Conservation (phyloP, 2,329 filamentous ascomycete species). For the Graphilbum ipis-grandicollis region DNA sequence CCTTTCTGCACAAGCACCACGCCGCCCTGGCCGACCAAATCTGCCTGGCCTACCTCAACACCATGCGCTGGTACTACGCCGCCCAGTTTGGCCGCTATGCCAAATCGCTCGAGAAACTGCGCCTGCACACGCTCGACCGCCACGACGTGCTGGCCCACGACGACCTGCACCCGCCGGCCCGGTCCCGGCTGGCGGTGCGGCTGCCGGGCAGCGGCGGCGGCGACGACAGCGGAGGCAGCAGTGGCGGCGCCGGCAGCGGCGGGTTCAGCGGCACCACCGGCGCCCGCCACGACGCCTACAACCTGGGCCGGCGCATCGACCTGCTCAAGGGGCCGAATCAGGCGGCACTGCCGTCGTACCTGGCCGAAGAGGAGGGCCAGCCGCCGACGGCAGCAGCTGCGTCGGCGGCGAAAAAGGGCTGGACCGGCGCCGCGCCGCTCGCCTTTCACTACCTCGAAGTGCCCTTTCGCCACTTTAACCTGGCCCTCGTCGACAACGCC, state of each 20-base stretch:
- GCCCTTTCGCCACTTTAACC: slow-evolving; percentile 86
- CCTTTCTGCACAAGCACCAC: slow-evolving; percentile 71
- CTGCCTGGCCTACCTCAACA: slow-evolving; percentile 85
- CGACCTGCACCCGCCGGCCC: slow-evolving; percentile 24
- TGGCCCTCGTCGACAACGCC: slow-evolving; percentile 84
- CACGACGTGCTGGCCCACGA: slow-evolving; percentile 72
- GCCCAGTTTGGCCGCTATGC: slow-evolving; percentile 84
- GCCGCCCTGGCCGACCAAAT: slow-evolving; percentile 77
- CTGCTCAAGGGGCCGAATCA: slow-evolving; percentile 58
- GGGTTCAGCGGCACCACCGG: slow-evolving; percentile 16
- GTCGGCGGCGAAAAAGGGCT: slow-evolving; percentile 22
- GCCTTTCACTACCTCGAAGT: slow-evolving; percentile 73
- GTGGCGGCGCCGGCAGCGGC: background rate
- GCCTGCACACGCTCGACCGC: slow-evolving; percentile 66
- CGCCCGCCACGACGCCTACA: slow-evolving; percentile 70
- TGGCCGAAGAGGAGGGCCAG: slow-evolving; percentile 83
- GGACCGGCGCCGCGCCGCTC: background rate
- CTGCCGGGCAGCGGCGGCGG: background rate
- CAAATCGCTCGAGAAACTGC: slow-evolving; percentile 67
- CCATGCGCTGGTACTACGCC: slow-evolving; percentile 96
- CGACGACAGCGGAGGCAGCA: background rate
- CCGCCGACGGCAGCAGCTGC: background rate
- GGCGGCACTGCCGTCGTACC: slow-evolving; percentile 65
- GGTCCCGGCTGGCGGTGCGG: background rate
- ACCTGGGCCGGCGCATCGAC: slow-evolving; percentile 71